Percentiles rank a stretch among this genome's conserved stretches.
Evolutionary conservation across 331 rosid genomes (phyloP).

Genomic region (Phaseolus coccineus): DNA sequence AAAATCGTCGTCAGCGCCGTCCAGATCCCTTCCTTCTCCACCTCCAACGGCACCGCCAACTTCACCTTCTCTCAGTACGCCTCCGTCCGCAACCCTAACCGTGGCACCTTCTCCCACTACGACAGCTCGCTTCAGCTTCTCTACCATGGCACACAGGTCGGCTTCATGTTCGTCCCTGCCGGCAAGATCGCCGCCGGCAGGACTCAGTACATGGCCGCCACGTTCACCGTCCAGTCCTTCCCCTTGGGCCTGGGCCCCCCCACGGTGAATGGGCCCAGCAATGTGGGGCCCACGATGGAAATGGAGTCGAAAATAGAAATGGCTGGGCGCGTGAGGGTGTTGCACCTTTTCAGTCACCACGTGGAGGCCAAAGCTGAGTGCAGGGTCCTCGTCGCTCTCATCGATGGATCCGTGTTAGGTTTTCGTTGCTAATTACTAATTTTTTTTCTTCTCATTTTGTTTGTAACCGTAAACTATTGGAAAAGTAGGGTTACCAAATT

Average conservation of each 20-base stretch:
- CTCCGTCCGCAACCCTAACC: conserved; percentile 82
- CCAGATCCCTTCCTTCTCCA: conserved; percentile 81
- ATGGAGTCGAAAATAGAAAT: conserved; percentile 65
- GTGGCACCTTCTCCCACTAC: conserved; percentile 77
- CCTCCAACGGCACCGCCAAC: conserved; percentile 67
- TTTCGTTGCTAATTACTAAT: conserved; percentile 64
- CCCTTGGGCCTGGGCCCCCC: background rate
- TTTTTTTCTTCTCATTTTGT: background rate
- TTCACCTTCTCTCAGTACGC: conserved; percentile 91
- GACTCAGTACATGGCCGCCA: conserved; percentile 83
- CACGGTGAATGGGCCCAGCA: conserved; percentile 31
- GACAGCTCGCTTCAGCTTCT: conserved; percentile 88
- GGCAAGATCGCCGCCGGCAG: conserved; percentile 70
- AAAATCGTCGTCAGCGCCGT: conserved; percentile 77
- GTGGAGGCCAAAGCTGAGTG: conserved; percentile 66
- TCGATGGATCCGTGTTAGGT: conserved; percentile 84
- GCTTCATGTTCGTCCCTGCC: conserved; percentile 96
- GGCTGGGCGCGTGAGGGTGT: conserved; percentile 80
- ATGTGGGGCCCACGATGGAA: conserved; percentile 51
- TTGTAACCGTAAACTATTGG: conserved; percentile 9
- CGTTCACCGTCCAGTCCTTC: conserved; percentile 72
- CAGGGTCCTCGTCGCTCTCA: conserved; percentile 64
- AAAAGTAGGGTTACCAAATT: background rate
- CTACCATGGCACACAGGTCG: conserved; percentile 75
- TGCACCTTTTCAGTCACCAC: conserved; percentile 83